Base-by-base conservation (phyloP, 257 asterid species). In the Mentha longifolia region DNA sequence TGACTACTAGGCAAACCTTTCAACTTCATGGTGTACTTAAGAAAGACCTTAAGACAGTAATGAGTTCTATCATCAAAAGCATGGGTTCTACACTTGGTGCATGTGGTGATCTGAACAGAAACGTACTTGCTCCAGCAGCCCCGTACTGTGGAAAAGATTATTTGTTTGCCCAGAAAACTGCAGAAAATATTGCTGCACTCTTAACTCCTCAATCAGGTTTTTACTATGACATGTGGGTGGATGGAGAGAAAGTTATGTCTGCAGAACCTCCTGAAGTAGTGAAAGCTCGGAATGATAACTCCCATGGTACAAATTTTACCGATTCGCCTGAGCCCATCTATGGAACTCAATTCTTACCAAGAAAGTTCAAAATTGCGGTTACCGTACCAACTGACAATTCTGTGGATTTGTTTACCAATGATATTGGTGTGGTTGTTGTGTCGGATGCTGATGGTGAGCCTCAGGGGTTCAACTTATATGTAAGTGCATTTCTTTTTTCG, bases 31-130 rank as follows among this genome's bases (percentile, higher is more conserved):
- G 99, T 45, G 97, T 94, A 33, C 7, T 94, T 79, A 94, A 94
- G 78, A 84, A 86, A 72, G 82, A 94, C 68, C 96, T 94, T n/a
- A 94, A 94, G 86, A 88, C 93, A 16, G 99, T 94, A 57, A 94
- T 94, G 99, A 85, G 96, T 76, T 55, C 90, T n/a, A 94, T 94
- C 67, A 89, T 94, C 61, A 74, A 72, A 60, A 80, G 75, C 80
- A 91, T 94, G 99, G 97, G 97, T 25, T 91, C 99, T 41, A 94
- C 99, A 14, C 95, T 94, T 37, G 99, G 99, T 25, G 99, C 97
- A 0, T 94, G 99, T 74, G 99, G 99, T 80, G 99, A 94, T 85
- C 89, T 94, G 45, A 94, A 94, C 65, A 79, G 99, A 77, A 94
- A 94, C 10, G 99, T 94, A 59, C 96, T 94, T 25, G 99, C 99